Evolutionary conservation across 345 rosid species (phyloP).

Genomic region (Physaria fendleri): DNA sequence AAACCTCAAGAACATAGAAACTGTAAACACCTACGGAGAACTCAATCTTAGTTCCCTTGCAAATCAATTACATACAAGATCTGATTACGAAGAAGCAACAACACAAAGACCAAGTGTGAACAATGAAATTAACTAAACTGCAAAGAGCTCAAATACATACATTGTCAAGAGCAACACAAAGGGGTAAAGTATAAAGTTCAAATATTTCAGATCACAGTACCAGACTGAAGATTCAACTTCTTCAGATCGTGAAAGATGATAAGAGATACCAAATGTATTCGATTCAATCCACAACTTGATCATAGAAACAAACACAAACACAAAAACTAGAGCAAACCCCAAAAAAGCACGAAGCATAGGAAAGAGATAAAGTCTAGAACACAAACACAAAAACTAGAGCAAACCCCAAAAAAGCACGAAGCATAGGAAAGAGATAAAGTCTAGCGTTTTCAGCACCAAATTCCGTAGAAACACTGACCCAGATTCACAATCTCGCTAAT

Average conservation of each 20-base stretch:
- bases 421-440: not conserved
- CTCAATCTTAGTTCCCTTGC: not conserved
- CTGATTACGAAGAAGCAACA: conserved; percentile 10
- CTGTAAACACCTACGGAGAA: not conserved
- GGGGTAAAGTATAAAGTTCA: conserved; percentile 5
- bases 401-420: conserved; percentile 23
- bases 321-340: conserved; percentile 22
- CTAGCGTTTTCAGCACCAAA: conserved; percentile 17
- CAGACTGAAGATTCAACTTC: too few species aligned
- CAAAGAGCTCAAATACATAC: conserved; percentile 16
- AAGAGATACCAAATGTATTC: conserved; percentile 1
- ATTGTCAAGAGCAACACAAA: conserved; percentile 16
- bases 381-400: conserved; percentile 13
- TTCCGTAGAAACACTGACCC: conserved; percentile 12
- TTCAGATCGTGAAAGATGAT: conserved; percentile 6
- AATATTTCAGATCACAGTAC: conserved; percentile 6
- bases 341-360: conserved; percentile 5
- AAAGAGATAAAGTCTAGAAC: not conserved
- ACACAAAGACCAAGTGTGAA: not conserved
- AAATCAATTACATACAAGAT: conserved; percentile 9
- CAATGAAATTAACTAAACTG: not conserved
- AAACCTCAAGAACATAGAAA: conserved; percentile 10
- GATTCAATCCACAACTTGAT: conserved; percentile 19
- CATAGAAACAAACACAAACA: conserved; percentile 23
- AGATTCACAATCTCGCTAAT: conserved; percentile 21